phyloP scores from a whole-genome alignment of 73 alveolate species.

The Paramecium biaurelia region DNA sequence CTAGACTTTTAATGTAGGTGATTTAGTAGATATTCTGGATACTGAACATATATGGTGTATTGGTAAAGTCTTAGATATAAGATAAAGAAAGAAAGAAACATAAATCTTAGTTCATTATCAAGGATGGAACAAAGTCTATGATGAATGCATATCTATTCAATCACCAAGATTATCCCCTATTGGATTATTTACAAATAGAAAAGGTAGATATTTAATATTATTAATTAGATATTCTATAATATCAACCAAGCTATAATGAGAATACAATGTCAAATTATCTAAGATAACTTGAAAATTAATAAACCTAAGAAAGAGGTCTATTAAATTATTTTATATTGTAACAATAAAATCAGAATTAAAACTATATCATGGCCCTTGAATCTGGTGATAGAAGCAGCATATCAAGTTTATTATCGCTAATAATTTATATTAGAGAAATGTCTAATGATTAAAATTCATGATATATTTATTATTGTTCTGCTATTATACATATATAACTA shows the following conservation, averaged over 20 bases:
- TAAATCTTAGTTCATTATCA: conserved; percentile 1
- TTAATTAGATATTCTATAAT: background rate
- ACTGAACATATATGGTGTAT: conserved; percentile 53
- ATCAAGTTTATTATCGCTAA: background rate
- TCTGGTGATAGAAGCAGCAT: background rate
- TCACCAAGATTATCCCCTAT: background rate
- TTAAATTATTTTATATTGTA: background rate
- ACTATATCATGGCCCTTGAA: background rate
- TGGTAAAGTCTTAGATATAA: background rate
- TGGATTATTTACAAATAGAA: conserved; percentile 12
- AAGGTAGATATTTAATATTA: background rate
- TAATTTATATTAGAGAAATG: background rate
- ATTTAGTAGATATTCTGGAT: background rate
- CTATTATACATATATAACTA: background rate
- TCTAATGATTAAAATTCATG: background rate
- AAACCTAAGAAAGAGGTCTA: background rate
- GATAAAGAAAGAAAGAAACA: background rate
- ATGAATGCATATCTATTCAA: conserved; percentile 21
- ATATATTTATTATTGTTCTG: background rate
- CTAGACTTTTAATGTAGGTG: background rate
- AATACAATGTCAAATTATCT: background rate
- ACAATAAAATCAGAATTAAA: background rate
- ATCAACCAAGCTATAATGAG: background rate
- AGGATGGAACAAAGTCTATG: conserved; percentile 29
- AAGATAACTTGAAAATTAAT: background rate